Evolutionary conservation across 2,329 filamentous ascomycete species (phyloP), one percentile per base, ranked within the genome.

Genomic region (Phialocephala subalpina): DNA sequence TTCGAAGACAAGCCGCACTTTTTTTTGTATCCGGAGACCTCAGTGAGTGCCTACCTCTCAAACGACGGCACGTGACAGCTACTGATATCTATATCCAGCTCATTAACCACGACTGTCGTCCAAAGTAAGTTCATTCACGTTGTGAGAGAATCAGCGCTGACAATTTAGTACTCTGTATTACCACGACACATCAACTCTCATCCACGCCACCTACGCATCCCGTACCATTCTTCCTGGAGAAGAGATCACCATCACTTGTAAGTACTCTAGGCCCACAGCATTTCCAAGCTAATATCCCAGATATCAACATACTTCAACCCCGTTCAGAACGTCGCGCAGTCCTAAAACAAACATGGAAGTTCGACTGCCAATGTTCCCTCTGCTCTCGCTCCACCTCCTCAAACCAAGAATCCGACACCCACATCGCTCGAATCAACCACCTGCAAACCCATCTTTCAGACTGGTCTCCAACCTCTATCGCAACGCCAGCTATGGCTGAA

Each of bases 81-180:
- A 62, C 64, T 68, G 53, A 69, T 55, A 6, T 20, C 29, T 29
- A 18, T 42, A 42, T 35, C 8, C 77, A 79, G 45, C 73, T 79
- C 2, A 72, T 82, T 62, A 82, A 82, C 64, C 80, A 82, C 67
- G 79, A 78, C 62, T 81, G 80, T 64, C 74, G 75, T n/a, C 80
- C 80, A 25, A 81, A 80, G 68, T 77, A 74, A 45, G 76, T 74
- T 29, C 49, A 20, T 33, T 20, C 16, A 16, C 29, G 27, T 8
- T 11, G 2, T 36, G 4, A 8, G 9, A 22, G 42, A 57, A 12
- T 49, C 1, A 12, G 18, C 22, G 42, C 66, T 69, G 58, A 71
- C 27, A 22, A 36, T 9, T n/a, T 58, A 73, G 72, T 65, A 63
- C 73, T 11, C 71, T 75, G 70, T 80, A 79, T 68, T 77, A 78